Evolutionary conservation across 2,329 filamentous ascomycete genomes (phyloP).

Genomic region (Stylonectria norvegica): DNA sequence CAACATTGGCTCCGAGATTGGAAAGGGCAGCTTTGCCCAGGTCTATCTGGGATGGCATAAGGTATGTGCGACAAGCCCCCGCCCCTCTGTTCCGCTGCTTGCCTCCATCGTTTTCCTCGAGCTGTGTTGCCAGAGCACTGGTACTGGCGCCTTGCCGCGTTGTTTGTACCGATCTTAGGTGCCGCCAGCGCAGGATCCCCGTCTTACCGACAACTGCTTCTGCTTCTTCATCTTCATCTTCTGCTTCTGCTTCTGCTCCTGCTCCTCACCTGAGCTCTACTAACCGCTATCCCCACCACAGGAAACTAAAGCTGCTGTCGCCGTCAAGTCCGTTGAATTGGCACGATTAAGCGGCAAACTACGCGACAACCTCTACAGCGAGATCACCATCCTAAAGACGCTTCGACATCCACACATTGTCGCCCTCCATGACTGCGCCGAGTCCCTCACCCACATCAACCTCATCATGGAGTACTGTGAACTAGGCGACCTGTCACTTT

Average conservation of each 20-base stretch:
- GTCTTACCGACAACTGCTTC: too few species aligned
- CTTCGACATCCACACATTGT: constrained; percentile 97
- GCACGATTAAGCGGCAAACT: constrained; percentile 91
- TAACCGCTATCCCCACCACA: too few species aligned
- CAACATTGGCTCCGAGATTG: constrained; percentile 81
- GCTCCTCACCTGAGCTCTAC: too few species aligned
- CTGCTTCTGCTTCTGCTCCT: too few species aligned
- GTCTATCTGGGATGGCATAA: constrained; percentile 86
- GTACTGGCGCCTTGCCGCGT: constrained; percentile 3
- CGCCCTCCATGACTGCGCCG: constrained; percentile 89
- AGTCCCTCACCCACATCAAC: constrained; percentile 84
- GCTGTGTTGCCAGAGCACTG: neutral
- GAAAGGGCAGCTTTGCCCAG: constrained; percentile 95
- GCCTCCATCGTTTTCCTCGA: constrained; percentile 6
- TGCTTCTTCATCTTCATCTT: too few species aligned
- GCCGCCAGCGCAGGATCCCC: neutral
- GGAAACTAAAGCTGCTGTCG: constrained; percentile 78
- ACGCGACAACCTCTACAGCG: constrained; percentile 90
- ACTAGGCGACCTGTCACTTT: constrained; percentile 87
- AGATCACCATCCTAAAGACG: constrained; percentile 92
- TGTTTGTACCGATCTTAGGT: neutral
- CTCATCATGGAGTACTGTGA: constrained; percentile 99
- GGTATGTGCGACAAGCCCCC: constrained; percentile 43
- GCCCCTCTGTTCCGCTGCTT: constrained; percentile 5
- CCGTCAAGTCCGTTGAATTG: constrained; percentile 94